Conservation (phyloP, 2,329 filamentous ascomycete species). For the Colletotrichum camelliae region DNA sequence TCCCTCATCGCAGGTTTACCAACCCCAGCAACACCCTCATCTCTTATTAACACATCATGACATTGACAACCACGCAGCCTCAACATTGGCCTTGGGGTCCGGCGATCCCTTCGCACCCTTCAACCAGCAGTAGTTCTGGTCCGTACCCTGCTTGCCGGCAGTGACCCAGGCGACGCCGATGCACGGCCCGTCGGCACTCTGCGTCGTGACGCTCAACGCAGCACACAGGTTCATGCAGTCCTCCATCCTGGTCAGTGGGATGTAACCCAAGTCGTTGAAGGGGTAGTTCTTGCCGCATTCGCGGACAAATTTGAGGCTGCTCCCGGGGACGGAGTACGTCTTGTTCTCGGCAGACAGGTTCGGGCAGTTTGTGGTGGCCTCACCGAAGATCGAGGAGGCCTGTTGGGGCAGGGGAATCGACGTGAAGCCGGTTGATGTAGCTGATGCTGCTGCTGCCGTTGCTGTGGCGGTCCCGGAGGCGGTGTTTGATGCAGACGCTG, state of each 20-base stretch:
- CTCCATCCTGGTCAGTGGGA: conserved; percentile 25
- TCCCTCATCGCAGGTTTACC: not conserved
- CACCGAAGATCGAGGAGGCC: not conserved
- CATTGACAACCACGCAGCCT: conserved; percentile 1
- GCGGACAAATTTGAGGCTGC: conserved; percentile 22
- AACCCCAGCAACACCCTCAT: not conserved
- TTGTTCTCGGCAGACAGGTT: not conserved
- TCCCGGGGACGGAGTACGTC: conserved; percentile 24
- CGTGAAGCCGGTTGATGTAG: not conserved
- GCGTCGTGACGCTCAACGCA: conserved; percentile 24
- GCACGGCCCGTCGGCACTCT: conserved; percentile 21
- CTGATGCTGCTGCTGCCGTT: not conserved
- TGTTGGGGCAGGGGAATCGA: conserved; percentile 2
- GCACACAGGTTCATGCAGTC: conserved; percentile 29
- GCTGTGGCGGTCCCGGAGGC: not conserved
- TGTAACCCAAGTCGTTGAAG: conserved; percentile 20
- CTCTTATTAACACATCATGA: not conserved
- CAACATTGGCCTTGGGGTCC: not conserved
- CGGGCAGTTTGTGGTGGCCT: not conserved
- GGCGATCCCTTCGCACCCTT: conserved; percentile 20
- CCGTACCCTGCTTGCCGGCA: conserved; percentile 23
- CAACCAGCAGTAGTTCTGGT: conserved; percentile 25
- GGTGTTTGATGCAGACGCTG: not conserved
- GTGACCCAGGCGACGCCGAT: conserved; percentile 26
- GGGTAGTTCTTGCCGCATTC: conserved; percentile 25